A percentile compares a stretch with the other conserved stretches of the same genome.
These are phyloP conservation scores for Leccinum griseonigrum DNA, from an alignment of 1,284 basidiomycete genomes.

Conservation along the genomic window DNA sequence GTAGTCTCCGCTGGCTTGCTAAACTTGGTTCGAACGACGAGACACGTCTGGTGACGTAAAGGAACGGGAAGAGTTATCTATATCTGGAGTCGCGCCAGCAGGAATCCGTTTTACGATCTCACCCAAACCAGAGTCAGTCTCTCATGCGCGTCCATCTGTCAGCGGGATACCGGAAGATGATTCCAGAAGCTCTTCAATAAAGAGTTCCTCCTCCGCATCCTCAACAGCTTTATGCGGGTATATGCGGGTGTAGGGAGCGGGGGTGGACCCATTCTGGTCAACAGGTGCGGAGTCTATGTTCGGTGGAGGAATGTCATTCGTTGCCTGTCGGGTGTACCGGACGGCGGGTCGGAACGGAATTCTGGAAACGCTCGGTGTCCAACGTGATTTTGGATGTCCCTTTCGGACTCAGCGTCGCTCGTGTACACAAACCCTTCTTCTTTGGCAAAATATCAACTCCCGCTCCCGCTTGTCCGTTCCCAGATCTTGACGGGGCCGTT, in stretches of 20 bases:
- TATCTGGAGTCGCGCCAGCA: neutral
- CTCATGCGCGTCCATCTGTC: slow-evolving; percentile 31
- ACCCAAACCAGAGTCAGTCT: slow-evolving; percentile 25
- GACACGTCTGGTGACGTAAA: neutral
- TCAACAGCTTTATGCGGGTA: neutral
- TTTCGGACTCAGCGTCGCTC: slow-evolving; percentile 26
- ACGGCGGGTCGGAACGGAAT: neutral
- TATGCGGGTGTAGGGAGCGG: slow-evolving; percentile 15
- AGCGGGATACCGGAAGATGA: slow-evolving; percentile 21
- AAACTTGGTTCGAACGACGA: neutral
- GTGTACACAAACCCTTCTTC: slow-evolving; percentile 19
- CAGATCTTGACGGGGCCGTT: slow-evolving; percentile 33
- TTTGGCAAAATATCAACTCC: slow-evolving; percentile 22
- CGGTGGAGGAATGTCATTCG: neutral
- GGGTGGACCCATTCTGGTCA: slow-evolving; percentile 11
- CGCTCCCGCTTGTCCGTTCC: slow-evolving; percentile 28
- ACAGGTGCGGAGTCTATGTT: neutral
- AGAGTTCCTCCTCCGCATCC: slow-evolving; percentile 25
- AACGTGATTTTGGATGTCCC: slow-evolving; percentile 11
- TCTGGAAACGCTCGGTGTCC: neutral
- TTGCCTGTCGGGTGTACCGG: neutral
- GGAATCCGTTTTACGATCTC: slow-evolving; percentile 32
- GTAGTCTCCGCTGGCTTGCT: neutral
- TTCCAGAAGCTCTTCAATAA: slow-evolving; percentile 28
- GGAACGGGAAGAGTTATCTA: neutral